A percentile compares a stretch with the other conserved stretches of the same genome.
These are phyloP conservation scores for Cyclostephanos tholiformis DNA, from an alignment of 108 stramenopile species.

Conservation along the genomic window DNA sequence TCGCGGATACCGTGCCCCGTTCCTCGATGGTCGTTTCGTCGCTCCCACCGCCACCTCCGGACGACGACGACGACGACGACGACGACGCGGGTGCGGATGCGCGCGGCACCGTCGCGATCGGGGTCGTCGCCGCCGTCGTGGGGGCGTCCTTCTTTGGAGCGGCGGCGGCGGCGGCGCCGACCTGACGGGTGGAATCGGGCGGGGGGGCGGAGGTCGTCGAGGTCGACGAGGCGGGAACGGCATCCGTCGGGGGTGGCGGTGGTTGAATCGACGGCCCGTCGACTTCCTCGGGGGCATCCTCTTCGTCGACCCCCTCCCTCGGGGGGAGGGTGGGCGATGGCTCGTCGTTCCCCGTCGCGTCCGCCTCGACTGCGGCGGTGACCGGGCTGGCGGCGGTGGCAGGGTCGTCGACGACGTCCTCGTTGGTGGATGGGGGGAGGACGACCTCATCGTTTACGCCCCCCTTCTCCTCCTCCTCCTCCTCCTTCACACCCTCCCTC, in stretches of 20 bases:
- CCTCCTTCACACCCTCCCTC: neutral
- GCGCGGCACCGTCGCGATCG: constrained; percentile 19
- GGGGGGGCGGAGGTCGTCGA: no score
- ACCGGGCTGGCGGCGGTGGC: no score
- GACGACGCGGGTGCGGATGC: constrained; percentile 4
- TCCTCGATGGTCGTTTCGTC: constrained; percentile 53
- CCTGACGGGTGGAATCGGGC: no score
- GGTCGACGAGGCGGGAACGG: no score
- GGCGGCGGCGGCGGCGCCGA: neutral
- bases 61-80: neutral
- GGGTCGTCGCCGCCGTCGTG: constrained; percentile 23
- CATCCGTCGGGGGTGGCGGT: no score
- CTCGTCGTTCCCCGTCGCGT: neutral
- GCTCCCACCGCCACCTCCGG: neutral
- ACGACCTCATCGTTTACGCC: neutral
- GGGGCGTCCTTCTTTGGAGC: neutral
- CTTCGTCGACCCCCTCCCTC: neutral
- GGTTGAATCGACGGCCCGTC: neutral
- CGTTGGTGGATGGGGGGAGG: no score
- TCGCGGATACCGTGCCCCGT: constrained; percentile 64
- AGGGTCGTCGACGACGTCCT: no score
- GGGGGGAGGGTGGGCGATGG: no score
- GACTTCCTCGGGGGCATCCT: neutral
- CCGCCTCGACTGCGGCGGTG: neutral
- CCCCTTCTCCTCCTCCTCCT: neutral